Percentiles rank a stretch among this genome's conserved stretches.
Conservation (phyloP, 2,329 filamentous ascomycete genomes). For the Ophiostoma montium region DNA sequence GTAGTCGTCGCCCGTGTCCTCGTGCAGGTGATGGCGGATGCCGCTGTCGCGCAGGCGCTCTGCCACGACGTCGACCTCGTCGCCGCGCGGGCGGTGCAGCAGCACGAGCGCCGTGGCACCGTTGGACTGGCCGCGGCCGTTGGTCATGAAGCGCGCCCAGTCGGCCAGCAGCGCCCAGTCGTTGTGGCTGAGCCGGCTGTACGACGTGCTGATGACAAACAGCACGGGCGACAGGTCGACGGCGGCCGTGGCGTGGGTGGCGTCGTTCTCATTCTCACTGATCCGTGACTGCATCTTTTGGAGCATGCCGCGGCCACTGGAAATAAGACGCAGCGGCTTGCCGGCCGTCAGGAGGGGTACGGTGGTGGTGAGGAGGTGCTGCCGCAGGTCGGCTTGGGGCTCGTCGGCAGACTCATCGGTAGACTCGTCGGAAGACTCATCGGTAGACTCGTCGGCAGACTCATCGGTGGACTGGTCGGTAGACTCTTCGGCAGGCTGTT, state of each 20-base stretch:
- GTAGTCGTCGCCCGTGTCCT: constrained; percentile 12
- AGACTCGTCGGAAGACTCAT: too few species aligned
- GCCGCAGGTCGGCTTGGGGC: too few species aligned
- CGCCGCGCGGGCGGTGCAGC: constrained; percentile 24
- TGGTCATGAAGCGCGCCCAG: constrained; percentile 33
- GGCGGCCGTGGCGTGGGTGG: not conserved
- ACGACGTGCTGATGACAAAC: constrained; percentile 31
- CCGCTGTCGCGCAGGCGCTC: constrained; percentile 22
- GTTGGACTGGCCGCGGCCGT: constrained; percentile 25
- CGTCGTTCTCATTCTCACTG: not conserved
- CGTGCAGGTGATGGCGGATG: constrained; percentile 23
- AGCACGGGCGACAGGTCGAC: constrained; percentile 26
- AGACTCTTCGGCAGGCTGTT: not conserved
- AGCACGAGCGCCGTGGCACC: constrained; percentile 29
- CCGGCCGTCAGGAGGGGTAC: not conserved
- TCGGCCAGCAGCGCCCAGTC: constrained; percentile 26
- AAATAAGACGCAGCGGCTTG: not conserved
- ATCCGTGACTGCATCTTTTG: not conserved
- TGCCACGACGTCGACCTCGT: constrained; percentile 20
- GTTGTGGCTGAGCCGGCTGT: constrained; percentile 23
- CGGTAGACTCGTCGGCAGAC: not conserved
- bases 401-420: too few species aligned
- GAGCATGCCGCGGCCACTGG: not conserved
- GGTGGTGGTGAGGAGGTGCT: not conserved
- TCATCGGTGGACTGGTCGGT: too few species aligned